phyloP scores from a whole-genome alignment of 139 green algal species.

The Diplosphaera chodatii region DNA sequence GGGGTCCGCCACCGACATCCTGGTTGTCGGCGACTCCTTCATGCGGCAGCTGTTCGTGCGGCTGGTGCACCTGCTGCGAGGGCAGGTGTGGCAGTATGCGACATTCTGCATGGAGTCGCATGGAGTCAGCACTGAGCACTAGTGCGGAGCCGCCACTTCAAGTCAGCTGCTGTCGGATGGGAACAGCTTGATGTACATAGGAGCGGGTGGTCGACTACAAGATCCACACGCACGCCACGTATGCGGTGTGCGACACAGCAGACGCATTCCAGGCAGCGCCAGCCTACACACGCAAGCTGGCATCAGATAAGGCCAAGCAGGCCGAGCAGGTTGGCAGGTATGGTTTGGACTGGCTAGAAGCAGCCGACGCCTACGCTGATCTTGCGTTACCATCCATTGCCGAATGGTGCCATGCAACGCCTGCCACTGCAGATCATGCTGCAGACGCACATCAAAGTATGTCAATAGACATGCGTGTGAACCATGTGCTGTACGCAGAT shows the following conservation, averaged over 20 bases:
- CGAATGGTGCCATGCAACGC: no score
- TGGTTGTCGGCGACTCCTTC: not conserved
- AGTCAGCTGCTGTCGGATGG: no score
- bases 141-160: no score
- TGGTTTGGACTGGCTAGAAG: no score
- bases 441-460: no score
- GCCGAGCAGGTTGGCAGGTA: no score
- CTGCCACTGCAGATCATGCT: no score
- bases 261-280: not conserved
- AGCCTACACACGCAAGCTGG: not conserved
- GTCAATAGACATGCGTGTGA: no score
- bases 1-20: not conserved
- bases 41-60: not conserved
- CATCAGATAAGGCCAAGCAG: not conserved
- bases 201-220: not conserved
- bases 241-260: not conserved
- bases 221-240: not conserved
- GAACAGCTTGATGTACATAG: not conserved
- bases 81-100: not conserved
- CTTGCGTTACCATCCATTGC: no score
- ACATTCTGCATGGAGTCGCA: no score
- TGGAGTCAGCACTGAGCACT: no score
- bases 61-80: not conserved
- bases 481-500: not conserved
- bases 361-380: no score